A percentile compares a stretch with the other conserved stretches of the same genome.
phyloP scores from a whole-genome alignment of 257 asterid genomes.

The Solanum lycopersicoides region DNA sequence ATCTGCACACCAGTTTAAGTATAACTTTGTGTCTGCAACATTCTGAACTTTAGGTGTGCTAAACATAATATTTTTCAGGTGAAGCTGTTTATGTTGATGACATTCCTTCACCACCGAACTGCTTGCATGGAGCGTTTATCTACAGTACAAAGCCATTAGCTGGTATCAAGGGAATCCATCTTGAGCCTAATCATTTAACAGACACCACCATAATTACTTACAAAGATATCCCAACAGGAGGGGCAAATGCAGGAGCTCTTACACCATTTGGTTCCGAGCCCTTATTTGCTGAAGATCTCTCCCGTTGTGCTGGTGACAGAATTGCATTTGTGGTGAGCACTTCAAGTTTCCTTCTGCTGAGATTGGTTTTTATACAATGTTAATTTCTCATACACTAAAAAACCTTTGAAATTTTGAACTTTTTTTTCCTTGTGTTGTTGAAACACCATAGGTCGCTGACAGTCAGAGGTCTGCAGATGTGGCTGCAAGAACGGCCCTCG shows the following conservation, averaged over 20 bases:
- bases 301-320: constrained; percentile 51
- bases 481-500: constrained; percentile 39
- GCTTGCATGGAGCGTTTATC: constrained; percentile 56
- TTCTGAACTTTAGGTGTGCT: background rate
- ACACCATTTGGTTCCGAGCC: constrained; percentile 36
- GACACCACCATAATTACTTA: constrained; percentile 27
- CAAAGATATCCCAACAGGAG: constrained; percentile 56
- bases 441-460: constrained; percentile 38
- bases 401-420: background rate
- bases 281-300: constrained; percentile 47
- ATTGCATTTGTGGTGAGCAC: constrained; percentile 57
- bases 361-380: background rate
- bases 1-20: background rate
- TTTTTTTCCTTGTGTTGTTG: background rate
- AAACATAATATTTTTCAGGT: background rate
- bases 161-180: constrained; percentile 31
- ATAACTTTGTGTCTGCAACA: background rate
- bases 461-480: constrained; percentile 45
- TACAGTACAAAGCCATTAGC: constrained; percentile 57
- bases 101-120: constrained; percentile 60
- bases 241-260: constrained; percentile 38
- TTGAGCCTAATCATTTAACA: constrained; percentile 17
- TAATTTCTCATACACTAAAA: background rate
- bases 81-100: constrained; percentile 43
- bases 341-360: background rate